phyloP scores from a whole-genome alignment of 2,329 filamentous ascomycete species.

The Fusarium incarnatum region DNA sequence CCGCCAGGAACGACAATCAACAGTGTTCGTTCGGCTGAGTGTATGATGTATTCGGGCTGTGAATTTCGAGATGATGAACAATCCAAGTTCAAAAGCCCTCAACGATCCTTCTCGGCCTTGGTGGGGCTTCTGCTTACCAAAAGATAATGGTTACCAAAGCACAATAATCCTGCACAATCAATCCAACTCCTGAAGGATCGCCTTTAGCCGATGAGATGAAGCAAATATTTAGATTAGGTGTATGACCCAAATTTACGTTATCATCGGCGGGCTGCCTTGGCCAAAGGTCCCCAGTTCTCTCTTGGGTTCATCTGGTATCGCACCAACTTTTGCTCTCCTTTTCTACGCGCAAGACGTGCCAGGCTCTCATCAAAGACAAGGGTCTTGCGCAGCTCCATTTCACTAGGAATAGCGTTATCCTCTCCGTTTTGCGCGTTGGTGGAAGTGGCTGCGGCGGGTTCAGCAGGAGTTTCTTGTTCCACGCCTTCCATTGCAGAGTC shows the following conservation, averaged over 20 bases:
- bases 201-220: slow-evolving; percentile 14
- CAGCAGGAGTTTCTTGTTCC: slow-evolving; percentile 35
- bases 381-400: slow-evolving; percentile 67
- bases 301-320: slow-evolving; percentile 91
- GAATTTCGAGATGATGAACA: slow-evolving; percentile 16
- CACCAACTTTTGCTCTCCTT: slow-evolving; percentile 76
- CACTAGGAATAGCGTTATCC: slow-evolving; percentile 34
- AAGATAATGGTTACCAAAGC: slow-evolving; percentile 4
- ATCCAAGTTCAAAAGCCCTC: slow-evolving; percentile 25
- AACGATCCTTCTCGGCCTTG: slow-evolving; percentile 23
- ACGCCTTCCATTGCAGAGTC: slow-evolving; percentile 57
- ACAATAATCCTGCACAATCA: slow-evolving; percentile 20
- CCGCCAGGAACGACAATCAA: background rate
- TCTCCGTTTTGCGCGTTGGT: slow-evolving; percentile 37
- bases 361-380: slow-evolving; percentile 80
- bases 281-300: slow-evolving; percentile 94
- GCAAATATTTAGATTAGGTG: background rate
- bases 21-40: background rate
- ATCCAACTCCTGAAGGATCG: slow-evolving; percentile 12
- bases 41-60: background rate
- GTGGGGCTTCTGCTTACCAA: slow-evolving; percentile 40
- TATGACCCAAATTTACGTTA: slow-evolving; percentile 9
- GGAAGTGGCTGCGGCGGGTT: background rate
- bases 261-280: slow-evolving; percentile 62
- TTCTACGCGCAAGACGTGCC: slow-evolving; percentile 75